These are phyloP conservation scores for Austroboletus eburneus DNA, from an alignment of 768 basidiomycete species.

Conservation along the genomic window DNA sequence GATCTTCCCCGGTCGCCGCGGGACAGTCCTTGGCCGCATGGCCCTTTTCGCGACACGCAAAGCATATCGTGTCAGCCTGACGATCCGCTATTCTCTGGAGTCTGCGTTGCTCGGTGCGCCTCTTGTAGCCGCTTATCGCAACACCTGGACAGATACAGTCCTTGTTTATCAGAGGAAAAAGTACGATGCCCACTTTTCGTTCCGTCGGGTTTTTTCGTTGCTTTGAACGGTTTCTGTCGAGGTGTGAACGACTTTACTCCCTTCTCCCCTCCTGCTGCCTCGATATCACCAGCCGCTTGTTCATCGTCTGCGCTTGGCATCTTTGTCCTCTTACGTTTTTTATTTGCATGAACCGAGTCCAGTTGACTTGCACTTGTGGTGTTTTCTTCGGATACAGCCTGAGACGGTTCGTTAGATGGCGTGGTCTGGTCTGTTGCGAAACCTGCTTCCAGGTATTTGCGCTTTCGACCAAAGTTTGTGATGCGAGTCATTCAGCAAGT, in stretches of 20 bases:
- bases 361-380: conserved; percentile 3
- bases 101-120: conserved; percentile 56
- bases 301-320: conserved; percentile 32
- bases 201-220: conserved; percentile 26
- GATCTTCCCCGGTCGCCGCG: conserved; percentile 27
- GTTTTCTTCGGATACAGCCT: not conserved
- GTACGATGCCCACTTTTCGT: conserved; percentile 18
- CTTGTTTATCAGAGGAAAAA: not conserved
- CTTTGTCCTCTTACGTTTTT: conserved; percentile 57
- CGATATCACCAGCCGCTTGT: conserved; percentile 3
- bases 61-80: conserved; percentile 63
- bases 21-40: conserved; percentile 85
- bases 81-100: conserved; percentile 59
- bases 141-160: conserved; percentile 15
- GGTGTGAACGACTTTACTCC: conserved; percentile 7
- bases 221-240: conserved; percentile 27
- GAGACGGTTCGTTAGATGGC: conserved; percentile 1
- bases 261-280: conserved; percentile 15
- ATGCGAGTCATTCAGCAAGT: conserved; percentile 57
- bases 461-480: conserved; percentile 71
- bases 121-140: conserved; percentile 19
- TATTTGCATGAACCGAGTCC: conserved; percentile 37
- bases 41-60: conserved; percentile 80
- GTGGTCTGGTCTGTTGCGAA: conserved; percentile 29
- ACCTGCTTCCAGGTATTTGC: conserved; percentile 65